A percentile compares a stretch with the other conserved stretches of the same genome.
Evolutionary conservation across 1,284 basidiomycete species (phyloP).

Genomic region (Apiotrichum brassicae): DNA sequence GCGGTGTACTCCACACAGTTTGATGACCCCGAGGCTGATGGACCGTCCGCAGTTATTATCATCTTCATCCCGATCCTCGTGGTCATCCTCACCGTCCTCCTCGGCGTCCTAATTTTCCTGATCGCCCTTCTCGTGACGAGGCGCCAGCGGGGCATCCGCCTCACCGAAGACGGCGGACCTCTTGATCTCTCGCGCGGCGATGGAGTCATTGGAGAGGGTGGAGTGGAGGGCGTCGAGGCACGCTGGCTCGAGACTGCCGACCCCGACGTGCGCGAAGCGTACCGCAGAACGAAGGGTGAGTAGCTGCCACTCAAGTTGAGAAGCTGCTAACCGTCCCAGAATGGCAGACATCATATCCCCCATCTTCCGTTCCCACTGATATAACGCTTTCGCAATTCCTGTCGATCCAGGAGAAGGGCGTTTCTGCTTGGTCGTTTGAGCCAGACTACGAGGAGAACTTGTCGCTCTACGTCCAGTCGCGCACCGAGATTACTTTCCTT

Average conservation of each 20-base stretch:
- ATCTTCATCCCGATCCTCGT: constrained; percentile 71
- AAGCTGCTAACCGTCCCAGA: constrained; percentile 51
- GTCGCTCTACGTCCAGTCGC: constrained; percentile 80
- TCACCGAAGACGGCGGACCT: constrained; percentile 84
- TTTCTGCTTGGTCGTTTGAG: constrained; percentile 95
- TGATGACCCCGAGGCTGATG: constrained; percentile 11
- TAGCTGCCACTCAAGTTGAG: too few relatives aligned
- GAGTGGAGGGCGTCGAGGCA: constrained; percentile 81
- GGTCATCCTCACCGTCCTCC: constrained; percentile 83
- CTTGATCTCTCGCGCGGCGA: constrained; percentile 88
- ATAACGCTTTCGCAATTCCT: constrained; percentile 95
- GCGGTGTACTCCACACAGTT: not conserved
- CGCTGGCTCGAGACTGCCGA: constrained; percentile 84
- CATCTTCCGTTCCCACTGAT: constrained; percentile 86
- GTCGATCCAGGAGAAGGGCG: constrained; percentile 95
- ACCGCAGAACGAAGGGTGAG: constrained; percentile 81
- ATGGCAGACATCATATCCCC: constrained; percentile 82
- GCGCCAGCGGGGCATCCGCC: constrained; percentile 68
- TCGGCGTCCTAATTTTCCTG: constrained; percentile 83
- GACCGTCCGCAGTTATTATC: constrained; percentile 32
- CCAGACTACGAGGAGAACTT: constrained; percentile 91
- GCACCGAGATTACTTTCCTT: constrained; percentile 92
- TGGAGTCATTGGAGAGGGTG: constrained; percentile 80
- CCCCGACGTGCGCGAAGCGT: constrained; percentile 64
- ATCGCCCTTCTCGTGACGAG: constrained; percentile 78